A percentile compares a stretch with the other conserved stretches of the same genome.
These are phyloP conservation scores for Wickerhamomyces bovis DNA, from an alignment of 805 yeast genomes.

Conservation along the genomic window DNA sequence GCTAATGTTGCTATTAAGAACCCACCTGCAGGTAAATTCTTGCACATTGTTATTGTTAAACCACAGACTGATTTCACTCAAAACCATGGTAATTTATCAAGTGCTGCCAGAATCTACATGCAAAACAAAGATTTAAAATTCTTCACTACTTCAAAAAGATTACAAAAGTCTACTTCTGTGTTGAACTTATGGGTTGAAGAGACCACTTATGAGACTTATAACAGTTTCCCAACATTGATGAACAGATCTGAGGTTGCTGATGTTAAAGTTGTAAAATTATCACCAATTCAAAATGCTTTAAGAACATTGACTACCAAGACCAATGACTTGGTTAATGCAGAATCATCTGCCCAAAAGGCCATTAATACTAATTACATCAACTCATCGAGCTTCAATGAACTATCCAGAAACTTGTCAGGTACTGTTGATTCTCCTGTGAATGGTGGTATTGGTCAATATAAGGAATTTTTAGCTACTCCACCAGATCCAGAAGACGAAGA, in stretches of 20 bases:
- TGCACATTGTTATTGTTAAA: constrained; percentile 66
- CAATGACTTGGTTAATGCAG: constrained; percentile 65
- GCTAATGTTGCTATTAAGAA: constrained; percentile 44
- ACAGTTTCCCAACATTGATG: constrained; percentile 84
- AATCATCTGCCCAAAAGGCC: constrained; percentile 49
- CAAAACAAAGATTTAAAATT: constrained; percentile 66
- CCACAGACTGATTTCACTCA: constrained; percentile 54
- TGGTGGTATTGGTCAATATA: constrained; percentile 85
- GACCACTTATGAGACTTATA: constrained; percentile 64
- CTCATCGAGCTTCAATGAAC: constrained; percentile 48
- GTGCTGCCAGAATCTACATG: constrained; percentile 67
- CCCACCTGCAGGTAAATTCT: constrained; percentile 63
- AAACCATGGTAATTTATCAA: constrained; percentile 29
- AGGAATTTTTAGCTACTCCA: constrained; percentile 52
- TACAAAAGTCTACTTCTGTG: constrained; percentile 68
- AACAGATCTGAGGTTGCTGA: constrained; percentile 67
- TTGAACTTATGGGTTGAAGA: constrained; percentile 87
- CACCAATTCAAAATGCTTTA: constrained; percentile 84
- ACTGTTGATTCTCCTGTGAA: constrained; percentile 90
- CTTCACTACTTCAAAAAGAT: constrained; percentile 62
- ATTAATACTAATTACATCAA: constrained; percentile 45
- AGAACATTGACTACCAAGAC: constrained; percentile 60
- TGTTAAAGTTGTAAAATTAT: constrained; percentile 45
- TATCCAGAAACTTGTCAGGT: constrained; percentile 70
- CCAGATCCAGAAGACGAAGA: constrained; percentile 23